Percentiles rank a stretch among this genome's conserved stretches.
Evolutionary conservation across 2,329 filamentous ascomycete species (phyloP).

Genomic region (Hirsutella minnesotensis): DNA sequence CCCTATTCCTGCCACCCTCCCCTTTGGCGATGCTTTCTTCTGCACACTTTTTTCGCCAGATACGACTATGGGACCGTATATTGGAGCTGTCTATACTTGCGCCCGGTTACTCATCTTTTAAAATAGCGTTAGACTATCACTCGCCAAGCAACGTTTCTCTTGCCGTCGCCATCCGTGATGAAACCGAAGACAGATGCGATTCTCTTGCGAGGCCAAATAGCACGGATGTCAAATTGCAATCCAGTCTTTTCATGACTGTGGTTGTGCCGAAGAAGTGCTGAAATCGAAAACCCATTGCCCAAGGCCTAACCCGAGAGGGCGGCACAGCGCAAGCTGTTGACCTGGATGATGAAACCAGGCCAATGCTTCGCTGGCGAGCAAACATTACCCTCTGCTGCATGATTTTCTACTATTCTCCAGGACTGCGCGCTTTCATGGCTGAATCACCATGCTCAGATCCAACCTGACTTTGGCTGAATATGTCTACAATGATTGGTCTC

Average conservation of each 20-base stretch:
- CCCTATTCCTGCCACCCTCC: slow-evolving; percentile 4
- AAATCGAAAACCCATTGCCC: slow-evolving; percentile 42
- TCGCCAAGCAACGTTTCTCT: neutral
- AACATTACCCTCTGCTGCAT: slow-evolving; percentile 5
- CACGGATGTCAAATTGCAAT: slow-evolving; percentile 99
- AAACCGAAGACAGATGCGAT: neutral
- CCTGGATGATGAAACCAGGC: neutral
- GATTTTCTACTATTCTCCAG: no score
- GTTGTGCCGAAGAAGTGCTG: slow-evolving; percentile 99
- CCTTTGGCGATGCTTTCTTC: neutral
- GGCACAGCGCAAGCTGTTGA: slow-evolving; percentile 3
- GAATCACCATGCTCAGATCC: no score
- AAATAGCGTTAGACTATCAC: neutral
- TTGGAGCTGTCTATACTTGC: neutral
- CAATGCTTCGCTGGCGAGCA: slow-evolving; percentile 15
- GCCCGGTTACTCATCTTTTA: neutral
- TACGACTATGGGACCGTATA: slow-evolving; percentile 1
- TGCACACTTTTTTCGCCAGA: neutral
- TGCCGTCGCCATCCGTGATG: neutral
- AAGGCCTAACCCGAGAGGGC: slow-evolving; percentile 12
- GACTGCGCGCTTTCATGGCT: no score
- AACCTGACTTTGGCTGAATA: no score
- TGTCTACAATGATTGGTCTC: no score
- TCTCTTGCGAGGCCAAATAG: slow-evolving; percentile 29
- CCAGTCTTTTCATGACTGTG: slow-evolving; percentile 69